Evolutionary conservation across 306 rosid genomes (phyloP).

Genomic region (Acacia crassicarpa): DNA sequence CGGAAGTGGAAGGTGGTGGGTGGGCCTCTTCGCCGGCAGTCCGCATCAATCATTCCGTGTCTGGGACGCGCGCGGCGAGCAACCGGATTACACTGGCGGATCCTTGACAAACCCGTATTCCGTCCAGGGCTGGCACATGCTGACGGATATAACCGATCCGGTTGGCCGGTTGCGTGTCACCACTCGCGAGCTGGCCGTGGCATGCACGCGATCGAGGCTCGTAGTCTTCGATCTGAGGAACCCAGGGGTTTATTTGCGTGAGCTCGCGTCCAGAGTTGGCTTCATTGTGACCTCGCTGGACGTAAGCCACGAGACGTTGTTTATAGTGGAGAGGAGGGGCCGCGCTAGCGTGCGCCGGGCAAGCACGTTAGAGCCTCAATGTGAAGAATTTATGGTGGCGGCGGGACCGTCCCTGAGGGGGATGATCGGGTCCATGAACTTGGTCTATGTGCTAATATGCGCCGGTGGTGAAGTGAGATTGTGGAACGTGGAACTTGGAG

Average conservation of each 20-base stretch:
- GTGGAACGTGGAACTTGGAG: conserved; percentile 47
- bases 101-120: conserved; percentile 68
- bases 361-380: conserved; percentile 43
- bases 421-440: conserved; percentile 62
- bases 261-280: conserved; percentile 37
- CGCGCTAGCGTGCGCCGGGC: conserved; percentile 50
- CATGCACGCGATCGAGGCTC: conserved; percentile 56
- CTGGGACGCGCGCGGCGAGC: conserved; percentile 50
- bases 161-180: conserved; percentile 68
- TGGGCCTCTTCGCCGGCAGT: conserved; percentile 69
- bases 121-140: conserved; percentile 76
- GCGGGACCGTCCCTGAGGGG: conserved; percentile 31
- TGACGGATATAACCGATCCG: conserved; percentile 47
- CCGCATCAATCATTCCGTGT: conserved; percentile 66
- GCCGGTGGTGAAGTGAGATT: conserved; percentile 39
- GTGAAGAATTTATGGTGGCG: conserved; percentile 42
- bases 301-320: conserved; percentile 45
- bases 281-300: conserved; percentile 57
- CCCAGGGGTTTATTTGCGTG: conserved; percentile 38
- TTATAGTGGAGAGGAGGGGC: conserved; percentile 49
- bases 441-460: conserved; percentile 53
- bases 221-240: conserved; percentile 52
- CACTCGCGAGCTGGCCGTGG: conserved; percentile 50
- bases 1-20: conserved; percentile 64
- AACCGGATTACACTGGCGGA: conserved; percentile 54